phyloP scores from a whole-genome alignment of 2,329 filamentous ascomycete genomes.

The Purpureocillium takamizusanense region DNA sequence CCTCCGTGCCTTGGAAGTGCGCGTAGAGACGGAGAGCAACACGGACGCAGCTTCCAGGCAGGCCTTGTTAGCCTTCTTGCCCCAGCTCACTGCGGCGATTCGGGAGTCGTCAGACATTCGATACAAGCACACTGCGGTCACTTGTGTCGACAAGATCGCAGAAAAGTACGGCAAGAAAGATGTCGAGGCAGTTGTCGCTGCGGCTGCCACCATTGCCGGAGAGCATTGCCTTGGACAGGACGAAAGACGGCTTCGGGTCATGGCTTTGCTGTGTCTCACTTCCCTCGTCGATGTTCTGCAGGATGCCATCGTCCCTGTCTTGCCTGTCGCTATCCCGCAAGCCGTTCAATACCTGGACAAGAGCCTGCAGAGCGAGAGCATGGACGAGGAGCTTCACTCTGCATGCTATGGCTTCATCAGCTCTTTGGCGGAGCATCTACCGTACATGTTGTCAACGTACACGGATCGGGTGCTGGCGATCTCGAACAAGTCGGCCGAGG shows the following conservation, averaged over 20 bases:
- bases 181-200: constrained; percentile 62
- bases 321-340: constrained; percentile 67
- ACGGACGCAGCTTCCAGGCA: constrained; percentile 59
- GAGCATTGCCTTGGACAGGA: constrained; percentile 65
- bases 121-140: constrained; percentile 77
- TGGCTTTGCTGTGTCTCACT: constrained; percentile 81
- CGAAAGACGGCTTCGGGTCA: constrained; percentile 65
- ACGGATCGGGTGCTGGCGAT: constrained; percentile 63
- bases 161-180: constrained; percentile 96
- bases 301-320: constrained; percentile 74
- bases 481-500: constrained; percentile 62
- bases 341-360: constrained; percentile 62
- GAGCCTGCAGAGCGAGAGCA: constrained; percentile 44
- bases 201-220: constrained; percentile 69
- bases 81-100: constrained; percentile 69
- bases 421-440: constrained; percentile 71
- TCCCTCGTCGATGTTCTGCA: constrained; percentile 83
- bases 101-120: constrained; percentile 61
- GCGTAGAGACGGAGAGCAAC: constrained; percentile 65
- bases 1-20: constrained; percentile 68
- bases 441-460: constrained; percentile 79
- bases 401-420: constrained; percentile 74
- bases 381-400: constrained; percentile 62
- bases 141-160: constrained; percentile 84
- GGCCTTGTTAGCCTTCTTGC: constrained; percentile 69